Conservation (phyloP, 176 grass and related monocot species). For the Avena eriantha region DNA sequence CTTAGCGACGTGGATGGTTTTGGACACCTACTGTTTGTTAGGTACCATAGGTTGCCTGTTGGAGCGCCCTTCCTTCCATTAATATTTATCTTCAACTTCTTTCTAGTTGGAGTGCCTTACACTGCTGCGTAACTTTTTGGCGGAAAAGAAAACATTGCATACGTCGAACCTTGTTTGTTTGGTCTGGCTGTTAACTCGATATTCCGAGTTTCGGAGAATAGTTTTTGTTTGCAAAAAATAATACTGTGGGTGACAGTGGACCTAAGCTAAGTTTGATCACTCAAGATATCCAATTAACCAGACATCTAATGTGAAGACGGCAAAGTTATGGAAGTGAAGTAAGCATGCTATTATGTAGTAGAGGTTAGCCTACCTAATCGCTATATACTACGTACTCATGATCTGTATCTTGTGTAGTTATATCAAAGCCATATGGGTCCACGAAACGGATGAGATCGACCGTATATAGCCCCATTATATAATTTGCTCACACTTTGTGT, state of each 20-base stretch:
- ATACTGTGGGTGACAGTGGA: not conserved
- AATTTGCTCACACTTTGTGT: not conserved
- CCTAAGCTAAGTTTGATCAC: too few relatives aligned
- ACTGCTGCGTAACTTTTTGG: not conserved
- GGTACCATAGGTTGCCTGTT: not conserved
- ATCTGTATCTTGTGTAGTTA: not conserved
- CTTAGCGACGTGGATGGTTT: conserved; percentile 11
- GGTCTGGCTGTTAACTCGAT: not conserved
- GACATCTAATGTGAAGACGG: not conserved
- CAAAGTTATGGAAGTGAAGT: not conserved
- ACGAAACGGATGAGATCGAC: conserved; percentile 26
- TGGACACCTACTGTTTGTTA: conserved; percentile 20
- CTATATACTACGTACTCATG: not conserved
- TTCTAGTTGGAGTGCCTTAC: not conserved
- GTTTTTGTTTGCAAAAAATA: not conserved
- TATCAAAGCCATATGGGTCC: not conserved
- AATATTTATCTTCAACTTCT: not conserved
- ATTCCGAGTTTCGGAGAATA: not conserved
- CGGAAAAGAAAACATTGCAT: not conserved
- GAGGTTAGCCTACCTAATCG: conserved; percentile 15
- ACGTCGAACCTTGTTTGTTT: not conserved
- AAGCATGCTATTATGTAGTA: too few relatives aligned
- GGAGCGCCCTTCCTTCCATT: not conserved
- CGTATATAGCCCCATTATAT: not conserved
- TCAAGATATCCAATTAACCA: not conserved